Evolutionary conservation across 179 eudicot species (phyloP).

Genomic region (Monotropa hypopitys): DNA sequence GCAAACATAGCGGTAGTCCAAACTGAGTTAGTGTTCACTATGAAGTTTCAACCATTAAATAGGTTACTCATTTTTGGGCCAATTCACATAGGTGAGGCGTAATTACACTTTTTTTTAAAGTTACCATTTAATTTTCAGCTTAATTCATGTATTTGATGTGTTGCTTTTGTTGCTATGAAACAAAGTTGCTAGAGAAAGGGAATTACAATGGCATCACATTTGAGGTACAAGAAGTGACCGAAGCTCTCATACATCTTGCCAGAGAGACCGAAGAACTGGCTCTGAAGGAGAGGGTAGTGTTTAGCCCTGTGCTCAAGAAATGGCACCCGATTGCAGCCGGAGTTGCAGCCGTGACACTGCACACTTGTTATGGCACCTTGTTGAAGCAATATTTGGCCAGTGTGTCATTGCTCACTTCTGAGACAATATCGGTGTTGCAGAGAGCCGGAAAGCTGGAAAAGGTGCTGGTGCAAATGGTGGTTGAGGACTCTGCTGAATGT

Average conservation of each 20-base stretch:
- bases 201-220: conserved; percentile 19
- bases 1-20: not conserved
- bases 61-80: not conserved
- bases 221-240: conserved; percentile 39
- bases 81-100: not conserved
- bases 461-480: conserved; percentile 63
- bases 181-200: conserved; percentile 44
- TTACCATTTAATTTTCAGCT: not conserved
- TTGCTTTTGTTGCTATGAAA: not conserved
- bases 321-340: conserved; percentile 86
- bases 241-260: conserved; percentile 43
- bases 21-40: not conserved
- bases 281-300: conserved; percentile 54
- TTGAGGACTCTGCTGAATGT: conserved; percentile 73
- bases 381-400: conserved; percentile 51
- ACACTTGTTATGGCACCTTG: conserved; percentile 60
- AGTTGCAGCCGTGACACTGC: conserved; percentile 69
- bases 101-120: not conserved
- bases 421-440: conserved; percentile 45
- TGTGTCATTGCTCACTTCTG: conserved; percentile 30
- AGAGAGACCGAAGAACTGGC: conserved; percentile 63
- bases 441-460: conserved; percentile 86
- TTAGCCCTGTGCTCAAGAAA: conserved; percentile 51
- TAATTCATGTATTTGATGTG: not conserved
- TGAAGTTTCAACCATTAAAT: not conserved